phyloP scores from a whole-genome alignment of 2,329 filamentous ascomycete genomes.

The Arthrobotrys sinensis region DNA sequence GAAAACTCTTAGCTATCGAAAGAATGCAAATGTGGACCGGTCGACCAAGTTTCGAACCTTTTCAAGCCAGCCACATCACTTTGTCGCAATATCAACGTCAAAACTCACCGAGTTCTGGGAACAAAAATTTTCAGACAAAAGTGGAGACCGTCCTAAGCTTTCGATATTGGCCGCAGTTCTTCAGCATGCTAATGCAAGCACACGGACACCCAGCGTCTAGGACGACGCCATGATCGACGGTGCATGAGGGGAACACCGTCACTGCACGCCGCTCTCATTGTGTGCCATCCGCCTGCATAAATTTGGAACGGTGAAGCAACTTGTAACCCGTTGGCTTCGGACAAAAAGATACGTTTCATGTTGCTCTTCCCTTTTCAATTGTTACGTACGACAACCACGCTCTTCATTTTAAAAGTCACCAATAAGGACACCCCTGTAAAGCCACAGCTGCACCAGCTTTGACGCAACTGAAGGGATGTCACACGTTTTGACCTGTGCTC shows the following conservation, averaged over 20 bases:
- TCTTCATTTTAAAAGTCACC: conserved; percentile 49
- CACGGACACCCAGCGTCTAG: conserved; percentile 34
- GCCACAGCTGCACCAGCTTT: conserved; percentile 50
- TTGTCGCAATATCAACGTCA: conserved; percentile 52
- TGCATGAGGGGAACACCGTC: conserved; percentile 43
- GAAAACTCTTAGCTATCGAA: background rate
- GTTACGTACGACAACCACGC: conserved; percentile 32
- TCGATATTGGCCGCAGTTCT: conserved; percentile 3
- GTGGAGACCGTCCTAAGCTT: conserved; percentile 34
- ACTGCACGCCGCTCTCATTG: conserved; percentile 12
- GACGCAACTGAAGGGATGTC: conserved; percentile 31
- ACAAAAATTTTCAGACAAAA: conserved; percentile 3
- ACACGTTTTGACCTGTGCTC: conserved; percentile 6
- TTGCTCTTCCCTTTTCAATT: conserved; percentile 11
- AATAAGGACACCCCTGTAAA: conserved; percentile 28
- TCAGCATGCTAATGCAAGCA: conserved; percentile 37
- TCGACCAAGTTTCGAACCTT: background rate
- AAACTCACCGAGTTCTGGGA: conserved; percentile 32
- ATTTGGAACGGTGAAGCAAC: conserved; percentile 14
- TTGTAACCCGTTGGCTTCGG: conserved; percentile 19
- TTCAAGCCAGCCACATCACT: conserved; percentile 26
- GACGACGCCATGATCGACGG: conserved; percentile 59
- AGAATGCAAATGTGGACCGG: conserved; percentile 20
- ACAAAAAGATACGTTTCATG: conserved; percentile 45
- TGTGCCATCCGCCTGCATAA: conserved; percentile 48